Evolutionary conservation across 169 alveolate species (phyloP), one percentile per base, ranked within the genome.

Genomic region (Plasmodium berghei): DNA sequence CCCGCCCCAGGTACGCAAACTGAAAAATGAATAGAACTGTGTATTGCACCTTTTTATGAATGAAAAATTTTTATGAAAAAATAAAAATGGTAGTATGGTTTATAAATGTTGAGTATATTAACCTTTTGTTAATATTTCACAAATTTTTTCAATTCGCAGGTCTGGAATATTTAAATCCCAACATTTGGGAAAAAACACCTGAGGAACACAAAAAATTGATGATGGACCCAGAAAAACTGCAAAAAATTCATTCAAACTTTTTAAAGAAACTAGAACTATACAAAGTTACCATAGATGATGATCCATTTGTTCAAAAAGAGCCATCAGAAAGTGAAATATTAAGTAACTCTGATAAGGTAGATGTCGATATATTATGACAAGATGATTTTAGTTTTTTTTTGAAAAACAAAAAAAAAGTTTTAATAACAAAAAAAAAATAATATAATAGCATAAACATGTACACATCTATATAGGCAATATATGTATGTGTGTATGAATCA

Each of bases 271-370:
- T 90, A 10, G 92, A 85, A 52, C 22, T 85, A 16, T 88, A 89
- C 24, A 89, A 90, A 42, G 94, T 80, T 9, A 56, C 89, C 1
- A 69, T 85, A 26, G 73, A 73, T 49, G 94, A 90, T 12, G 94
- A 90, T 62, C 94, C 94, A n/a, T 85, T 90, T 71, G 46, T 87
- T 28, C 92, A 80, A 56, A 69, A 77, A 52, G 89, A 49, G 8
- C 89, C 89, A 4, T 52, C 89, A n/a, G 89, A 77, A 69, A 77
- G 48, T 69, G 89, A 77, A 26, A 63, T 77, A 0, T 14, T 77
- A 45, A 69, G 58, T 20, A 40, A 77, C 45, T 46, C 64, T 10
- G 69, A 77, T 45, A 77, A 62, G 67, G 89, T 77, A 9, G 72
- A 77, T 22, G 49, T 77, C 26, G 62, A 77, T 20, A 48, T 63